phyloP scores from a whole-genome alignment of 2,329 filamentous ascomycete genomes.

The Aspergillus awamori region DNA sequence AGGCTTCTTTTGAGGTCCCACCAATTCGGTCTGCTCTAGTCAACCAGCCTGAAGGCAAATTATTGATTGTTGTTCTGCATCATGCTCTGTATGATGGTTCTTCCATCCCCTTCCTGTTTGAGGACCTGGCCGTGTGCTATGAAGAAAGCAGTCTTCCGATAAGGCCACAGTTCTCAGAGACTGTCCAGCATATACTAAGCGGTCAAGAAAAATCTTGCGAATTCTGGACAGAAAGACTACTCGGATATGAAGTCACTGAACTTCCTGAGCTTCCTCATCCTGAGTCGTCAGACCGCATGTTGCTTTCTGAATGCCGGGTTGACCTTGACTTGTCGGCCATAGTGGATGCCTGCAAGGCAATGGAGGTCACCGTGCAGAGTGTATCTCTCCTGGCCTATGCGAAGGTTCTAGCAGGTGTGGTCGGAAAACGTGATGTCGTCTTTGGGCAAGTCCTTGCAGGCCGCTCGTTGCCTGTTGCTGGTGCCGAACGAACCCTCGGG shows the following conservation, averaged over 20 bases:
- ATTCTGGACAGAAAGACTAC: conserved; percentile 29
- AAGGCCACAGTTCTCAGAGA: conserved; percentile 41
- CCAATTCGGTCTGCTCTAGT: conserved; percentile 42
- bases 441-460: conserved; percentile 58
- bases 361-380: conserved; percentile 36
- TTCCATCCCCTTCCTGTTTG: conserved; percentile 73
- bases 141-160: conserved; percentile 28
- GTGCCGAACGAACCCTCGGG: conserved; percentile 52
- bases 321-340: conserved; percentile 22
- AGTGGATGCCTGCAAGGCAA: conserved; percentile 26
- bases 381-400: conserved; percentile 33
- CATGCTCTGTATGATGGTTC: conserved; percentile 87
- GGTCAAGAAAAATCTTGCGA: conserved; percentile 48
- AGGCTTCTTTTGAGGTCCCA: conserved; percentile 27
- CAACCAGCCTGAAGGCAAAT: conserved; percentile 32
- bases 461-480: conserved; percentile 51
- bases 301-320: conserved; percentile 23
- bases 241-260: conserved; percentile 25
- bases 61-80: conserved; percentile 67
- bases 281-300: conserved; percentile 19
- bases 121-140: conserved; percentile 68
- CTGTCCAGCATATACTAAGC: conserved; percentile 57
- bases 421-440: conserved; percentile 38
- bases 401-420: conserved; percentile 33
- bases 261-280: conserved; percentile 21